These are phyloP conservation scores for Turnera subulata DNA, from an alignment of 345 rosid genomes.

Conservation along the genomic window DNA sequence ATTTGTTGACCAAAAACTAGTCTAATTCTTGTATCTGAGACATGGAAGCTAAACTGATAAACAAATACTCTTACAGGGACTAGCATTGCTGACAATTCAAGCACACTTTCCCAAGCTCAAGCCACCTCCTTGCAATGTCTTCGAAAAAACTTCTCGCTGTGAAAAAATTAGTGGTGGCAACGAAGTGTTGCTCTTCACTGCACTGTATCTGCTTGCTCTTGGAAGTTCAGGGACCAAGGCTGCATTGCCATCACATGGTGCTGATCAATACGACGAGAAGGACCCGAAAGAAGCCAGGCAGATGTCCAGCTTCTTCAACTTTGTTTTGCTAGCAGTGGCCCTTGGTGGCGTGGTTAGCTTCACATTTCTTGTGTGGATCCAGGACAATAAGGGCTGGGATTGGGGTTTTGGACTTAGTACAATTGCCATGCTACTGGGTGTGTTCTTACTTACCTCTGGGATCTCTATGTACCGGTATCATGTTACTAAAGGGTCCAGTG, in stretches of 20 bases:
- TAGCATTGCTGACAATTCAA: conserved; percentile 43
- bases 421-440: conserved; percentile 28
- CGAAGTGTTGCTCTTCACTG: conserved; percentile 36
- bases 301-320: conserved; percentile 59
- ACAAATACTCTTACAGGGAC: conserved; percentile 27
- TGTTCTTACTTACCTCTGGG: conserved; percentile 33
- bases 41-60: background rate
- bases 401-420: conserved; percentile 40
- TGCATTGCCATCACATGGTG: conserved; percentile 46
- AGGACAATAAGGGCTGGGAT: conserved; percentile 57
- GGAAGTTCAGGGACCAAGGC: conserved; percentile 55
- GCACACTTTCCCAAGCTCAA: conserved; percentile 43
- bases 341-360: conserved; percentile 40
- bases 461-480: conserved; percentile 43
- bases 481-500: conserved; percentile 32
- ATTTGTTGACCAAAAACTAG: too few species aligned
- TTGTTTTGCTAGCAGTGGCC: conserved; percentile 33
- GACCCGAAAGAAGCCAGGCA: conserved; percentile 41
- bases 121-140: conserved; percentile 44
- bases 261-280: conserved; percentile 55
- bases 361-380: conserved; percentile 49
- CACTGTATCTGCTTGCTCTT: conserved; percentile 44
- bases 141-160: conserved; percentile 31
- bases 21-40: too few species aligned
- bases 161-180: conserved; percentile 32